Base-by-base conservation (phyloP, 1,284 basidiomycete genomes). In the Irpex lacteus region DNA sequence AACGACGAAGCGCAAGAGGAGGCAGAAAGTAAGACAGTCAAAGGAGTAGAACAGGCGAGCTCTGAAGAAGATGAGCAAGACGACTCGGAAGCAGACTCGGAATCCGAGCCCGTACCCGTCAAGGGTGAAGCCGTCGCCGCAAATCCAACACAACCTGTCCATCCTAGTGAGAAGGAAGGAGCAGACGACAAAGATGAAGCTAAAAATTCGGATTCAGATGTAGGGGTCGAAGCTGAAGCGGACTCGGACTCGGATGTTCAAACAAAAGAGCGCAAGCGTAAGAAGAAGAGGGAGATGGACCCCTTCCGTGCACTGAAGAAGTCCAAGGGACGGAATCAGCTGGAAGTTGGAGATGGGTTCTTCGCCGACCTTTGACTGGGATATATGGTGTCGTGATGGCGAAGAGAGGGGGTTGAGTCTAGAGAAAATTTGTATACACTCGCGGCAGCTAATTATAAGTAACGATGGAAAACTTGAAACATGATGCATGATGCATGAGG, bases 241-340 rank as follows among this genome's bases (percentile, higher is more conserved):
- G n/a, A 74, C 74, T 38, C 65, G 70, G 57, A 69, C 50, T 77
- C 79, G 60, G 73, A 75, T n/a, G 72, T 71, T 40, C 70, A 65
- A 53, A 77, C 77, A 65, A 78, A 80, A 44, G 80, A 77, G 70
- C 88, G 88, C 70, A 78, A 85, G 65, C 89, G 88, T 70, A 78
- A 81, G 62, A 85, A 84, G 68, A 81, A 79, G 52, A 11, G n/a
- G 40, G 82, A 82, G 47, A 82, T 82, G 62, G 83, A 85, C 62
- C 73, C 80, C 5, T 70, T 86, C 63, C 69, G 69, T 56, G 72
- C 75, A 13, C 73, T 74, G 47, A 83, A 81, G 71, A 84, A 79
- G 72, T 84, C 84, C 73, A 89, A 86, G 73, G 86, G 83, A 37
- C 82, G 80, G 65, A 85, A 85, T 69, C 77, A 81, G 67, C 80